Evolutionary conservation across 768 basidiomycete species (phyloP).

Genomic region (Tulasnella sp.): DNA sequence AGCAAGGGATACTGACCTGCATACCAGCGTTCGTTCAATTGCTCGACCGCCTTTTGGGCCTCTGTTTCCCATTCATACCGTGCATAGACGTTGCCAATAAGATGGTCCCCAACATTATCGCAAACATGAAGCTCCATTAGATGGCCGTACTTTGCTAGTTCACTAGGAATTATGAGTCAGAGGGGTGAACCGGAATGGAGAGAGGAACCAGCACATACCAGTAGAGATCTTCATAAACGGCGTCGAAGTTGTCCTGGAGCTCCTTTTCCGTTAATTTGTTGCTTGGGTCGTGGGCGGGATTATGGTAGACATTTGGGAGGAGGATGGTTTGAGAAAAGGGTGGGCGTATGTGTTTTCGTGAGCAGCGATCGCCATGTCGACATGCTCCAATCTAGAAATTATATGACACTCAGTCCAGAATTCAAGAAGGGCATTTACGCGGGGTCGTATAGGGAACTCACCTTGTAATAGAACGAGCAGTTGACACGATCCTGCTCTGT

Average conservation of each 20-base stretch:
- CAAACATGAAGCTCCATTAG: constrained; percentile 96
- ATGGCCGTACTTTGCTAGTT: constrained; percentile 91
- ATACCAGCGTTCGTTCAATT: constrained; percentile 95
- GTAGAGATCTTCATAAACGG: constrained; percentile 92
- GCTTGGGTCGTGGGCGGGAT: constrained; percentile 89
- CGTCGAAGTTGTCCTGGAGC: constrained; percentile 86
- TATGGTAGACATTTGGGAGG: constrained; percentile 96
- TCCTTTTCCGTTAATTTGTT: constrained; percentile 85
- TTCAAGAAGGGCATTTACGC: too few species aligned
- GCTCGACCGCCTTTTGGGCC: constrained; percentile 88
- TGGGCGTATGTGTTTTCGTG: constrained; percentile 95
- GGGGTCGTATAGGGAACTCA: constrained; percentile 33
- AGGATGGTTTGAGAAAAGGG: constrained; percentile 97
- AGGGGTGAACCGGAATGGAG: not conserved
- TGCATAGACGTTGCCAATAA: constrained; percentile 96
- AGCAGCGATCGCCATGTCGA: constrained; percentile 96
- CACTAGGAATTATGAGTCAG: constrained; percentile 39
- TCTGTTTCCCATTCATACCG: constrained; percentile 99
- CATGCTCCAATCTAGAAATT: constrained; percentile 85
- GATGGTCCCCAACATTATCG: constrained; percentile 98
- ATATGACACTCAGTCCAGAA: not conserved
- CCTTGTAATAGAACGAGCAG: constrained; percentile 98
- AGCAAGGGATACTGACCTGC: constrained; percentile 59
- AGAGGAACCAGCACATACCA: constrained; percentile 42
- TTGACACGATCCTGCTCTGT: constrained; percentile 95